A percentile compares a stretch with the other conserved stretches of the same genome.
Evolutionary conservation across 441 rosid species (phyloP).

Genomic region (Adansonia gregorii): DNA sequence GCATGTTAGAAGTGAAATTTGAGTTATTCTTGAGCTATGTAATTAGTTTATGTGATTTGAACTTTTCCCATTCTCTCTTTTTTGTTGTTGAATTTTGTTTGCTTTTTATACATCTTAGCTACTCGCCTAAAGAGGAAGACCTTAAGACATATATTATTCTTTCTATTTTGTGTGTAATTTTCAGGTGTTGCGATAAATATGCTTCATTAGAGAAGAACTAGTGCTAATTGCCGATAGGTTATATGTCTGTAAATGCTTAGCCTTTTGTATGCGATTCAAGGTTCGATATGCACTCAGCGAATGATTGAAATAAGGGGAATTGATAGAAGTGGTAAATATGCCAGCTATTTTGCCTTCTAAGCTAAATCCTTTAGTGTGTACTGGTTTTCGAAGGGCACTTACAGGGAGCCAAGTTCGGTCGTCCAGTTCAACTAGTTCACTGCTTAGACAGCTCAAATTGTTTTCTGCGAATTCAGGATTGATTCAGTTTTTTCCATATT

Average conservation of each 20-base stretch:
- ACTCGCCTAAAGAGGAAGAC: neutral
- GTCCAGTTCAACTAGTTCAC: slow-evolving; percentile 28
- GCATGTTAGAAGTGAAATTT: too few species aligned
- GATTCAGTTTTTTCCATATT: slow-evolving; percentile 28
- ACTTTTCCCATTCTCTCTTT: neutral
- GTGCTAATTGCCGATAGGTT: neutral
- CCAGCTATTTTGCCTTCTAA: slow-evolving; percentile 66
- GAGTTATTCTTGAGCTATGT: neutral
- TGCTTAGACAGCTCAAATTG: slow-evolving; percentile 32
- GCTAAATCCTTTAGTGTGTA: slow-evolving; percentile 46
- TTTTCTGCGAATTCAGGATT: slow-evolving; percentile 21
- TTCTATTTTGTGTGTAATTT: slow-evolving; percentile 13
- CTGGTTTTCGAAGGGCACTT: slow-evolving; percentile 51
- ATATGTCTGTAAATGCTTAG: slow-evolving; percentile 18
- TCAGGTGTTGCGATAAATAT: slow-evolving; percentile 17
- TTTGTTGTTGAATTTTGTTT: neutral
- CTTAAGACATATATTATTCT: neutral
- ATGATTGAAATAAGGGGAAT: slow-evolving; percentile 30
- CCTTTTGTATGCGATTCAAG: slow-evolving; percentile 10
- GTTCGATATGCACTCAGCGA: slow-evolving; percentile 25
- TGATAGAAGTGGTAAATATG: slow-evolving; percentile 52
- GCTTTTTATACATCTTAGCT: neutral
- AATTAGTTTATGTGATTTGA: neutral
- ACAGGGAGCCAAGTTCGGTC: slow-evolving; percentile 23
- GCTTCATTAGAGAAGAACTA: neutral